Base-by-base conservation (phyloP, 2,329 filamentous ascomycete species). In the Fonsecaea nubica region DNA sequence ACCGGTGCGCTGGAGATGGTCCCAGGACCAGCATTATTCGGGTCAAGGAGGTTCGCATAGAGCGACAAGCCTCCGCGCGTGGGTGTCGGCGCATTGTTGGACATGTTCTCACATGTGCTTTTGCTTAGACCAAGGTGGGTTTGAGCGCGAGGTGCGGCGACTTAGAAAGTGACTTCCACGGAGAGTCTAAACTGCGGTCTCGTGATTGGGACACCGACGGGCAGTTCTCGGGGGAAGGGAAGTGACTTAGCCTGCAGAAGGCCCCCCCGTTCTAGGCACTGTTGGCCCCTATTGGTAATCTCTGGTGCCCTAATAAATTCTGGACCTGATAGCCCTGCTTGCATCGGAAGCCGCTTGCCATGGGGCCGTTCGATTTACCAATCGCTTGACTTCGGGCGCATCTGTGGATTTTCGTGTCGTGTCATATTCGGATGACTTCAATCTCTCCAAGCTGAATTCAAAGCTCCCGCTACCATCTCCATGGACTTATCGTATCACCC, bases 21-120 rank as follows among this genome's bases (percentile, higher is more conserved):
- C 55, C 83, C 79, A 21, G 87, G 82, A 13, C 81, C 73, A 48
- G 79, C 75, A 45, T 75, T 73, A 40, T 77, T 76, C 2, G 80
- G 77, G 73, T 92, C 90, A 69, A 95, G 87, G 52, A 96, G 85
- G 77, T 96, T 92, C 62, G 92, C 93, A 77, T 97, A 97, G 4
- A 96, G 87, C 18, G 92, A 93, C 62, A 73, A 35, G 10, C 71
- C 71, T 62, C 63, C 68, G 53, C 66, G 65, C 38, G 68, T n/a
- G n/a, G 69, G 59, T 55, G 64, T 52, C 38, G 62, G 35, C 15
- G 66, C n/a, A 45, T 68, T 62, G 58, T 68, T 71, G 42, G 71
- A 60, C 71, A 72, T 72, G 56, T 38, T 42, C 33, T 36, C 21
- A 38, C 38, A 50, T 60, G 63, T 32, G 38, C 35, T 25, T 30